Conservation (phyloP, 495 filamentous ascomycete genomes). For the Amphirosellinia nigrospora region DNA sequence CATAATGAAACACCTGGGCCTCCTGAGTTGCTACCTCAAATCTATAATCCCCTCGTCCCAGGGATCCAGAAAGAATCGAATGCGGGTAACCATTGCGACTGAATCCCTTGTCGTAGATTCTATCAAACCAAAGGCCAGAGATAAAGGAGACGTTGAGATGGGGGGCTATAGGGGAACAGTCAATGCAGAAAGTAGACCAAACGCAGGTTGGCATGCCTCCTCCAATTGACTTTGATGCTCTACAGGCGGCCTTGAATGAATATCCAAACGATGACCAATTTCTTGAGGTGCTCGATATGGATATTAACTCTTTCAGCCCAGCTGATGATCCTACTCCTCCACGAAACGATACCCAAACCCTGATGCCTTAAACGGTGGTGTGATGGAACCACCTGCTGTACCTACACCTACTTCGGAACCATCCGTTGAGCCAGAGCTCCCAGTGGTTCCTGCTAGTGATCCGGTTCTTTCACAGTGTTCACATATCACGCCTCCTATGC, state of each 20-base stretch:
- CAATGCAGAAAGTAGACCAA: slow-evolving; percentile 6
- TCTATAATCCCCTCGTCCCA: slow-evolving; percentile 48
- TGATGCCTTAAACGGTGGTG: slow-evolving; percentile 9
- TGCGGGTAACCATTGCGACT: slow-evolving; percentile 38
- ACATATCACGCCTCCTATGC: slow-evolving; percentile 58
- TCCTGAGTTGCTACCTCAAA: slow-evolving; percentile 51
- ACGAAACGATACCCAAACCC: slow-evolving; percentile 16
- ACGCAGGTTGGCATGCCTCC: slow-evolving; percentile 28
- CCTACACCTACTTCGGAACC: slow-evolving; percentile 21
- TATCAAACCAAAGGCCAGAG: slow-evolving; percentile 17
- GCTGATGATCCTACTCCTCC: slow-evolving; percentile 12
- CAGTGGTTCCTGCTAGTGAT: slow-evolving; percentile 63
- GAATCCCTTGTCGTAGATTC: slow-evolving; percentile 38
- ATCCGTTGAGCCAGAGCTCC: slow-evolving; percentile 40
- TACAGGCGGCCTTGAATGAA: slow-evolving; percentile 45
- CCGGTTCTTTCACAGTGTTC: slow-evolving; percentile 53
- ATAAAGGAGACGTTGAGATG: slow-evolving; percentile 5
- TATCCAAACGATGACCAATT: slow-evolving; percentile 27
- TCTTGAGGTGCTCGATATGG: slow-evolving; percentile 13
- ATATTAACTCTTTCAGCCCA: slow-evolving; percentile 22
- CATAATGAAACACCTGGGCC: slow-evolving; percentile 50
- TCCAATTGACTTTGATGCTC: slow-evolving; percentile 44
- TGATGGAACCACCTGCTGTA: slow-evolving; percentile 28
- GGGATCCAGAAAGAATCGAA: slow-evolving; percentile 31
- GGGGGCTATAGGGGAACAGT: background rate